Conservation (phyloP, 2,329 filamentous ascomycete genomes). For the Aspergillus melleus region DNA sequence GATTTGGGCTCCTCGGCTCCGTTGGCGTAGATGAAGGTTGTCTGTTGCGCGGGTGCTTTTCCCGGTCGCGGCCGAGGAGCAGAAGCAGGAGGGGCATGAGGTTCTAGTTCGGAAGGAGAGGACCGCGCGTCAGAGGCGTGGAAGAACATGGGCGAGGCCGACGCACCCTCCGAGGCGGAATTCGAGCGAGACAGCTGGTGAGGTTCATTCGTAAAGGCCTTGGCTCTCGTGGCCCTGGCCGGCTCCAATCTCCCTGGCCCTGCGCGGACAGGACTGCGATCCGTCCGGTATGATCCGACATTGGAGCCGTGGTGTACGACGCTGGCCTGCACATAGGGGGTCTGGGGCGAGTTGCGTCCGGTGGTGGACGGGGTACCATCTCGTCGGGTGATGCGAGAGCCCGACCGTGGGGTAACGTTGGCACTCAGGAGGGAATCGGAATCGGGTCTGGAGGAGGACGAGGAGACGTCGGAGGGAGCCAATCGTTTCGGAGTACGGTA, state of each 20-base stretch:
- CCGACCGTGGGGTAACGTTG: constrained; percentile 79
- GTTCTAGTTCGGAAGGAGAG: constrained; percentile 40
- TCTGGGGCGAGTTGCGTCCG: constrained; percentile 27
- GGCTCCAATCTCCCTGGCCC: constrained; percentile 28
- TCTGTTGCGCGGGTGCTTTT: constrained; percentile 25
- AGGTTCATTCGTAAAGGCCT: constrained; percentile 39
- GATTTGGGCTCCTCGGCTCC: constrained; percentile 33
- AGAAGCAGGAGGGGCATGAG: too few species aligned
- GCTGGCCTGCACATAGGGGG: constrained; percentile 28
- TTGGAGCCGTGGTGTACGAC: constrained; percentile 25
- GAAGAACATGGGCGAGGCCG: constrained; percentile 72
- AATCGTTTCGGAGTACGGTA: constrained; percentile 35
- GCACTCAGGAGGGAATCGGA: constrained; percentile 59
- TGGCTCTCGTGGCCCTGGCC: constrained; percentile 35
- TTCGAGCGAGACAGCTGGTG: constrained; percentile 33
- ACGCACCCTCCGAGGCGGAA: constrained; percentile 36
- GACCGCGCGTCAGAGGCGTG: constrained; percentile 77
- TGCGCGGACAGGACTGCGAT: constrained; percentile 37
- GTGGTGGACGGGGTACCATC: constrained; percentile 56
- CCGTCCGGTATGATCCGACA: constrained; percentile 26
- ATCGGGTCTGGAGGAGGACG: constrained; percentile 44
- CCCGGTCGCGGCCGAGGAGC: constrained; percentile 23
- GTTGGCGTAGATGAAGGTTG: constrained; percentile 41
- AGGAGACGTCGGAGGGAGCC: constrained; percentile 32
- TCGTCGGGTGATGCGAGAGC: constrained; percentile 68